A percentile compares a stretch with the other conserved stretches of the same genome.
Conservation (phyloP, 192 early-diverging fungal species). For the Coemansia sp. region DNA sequence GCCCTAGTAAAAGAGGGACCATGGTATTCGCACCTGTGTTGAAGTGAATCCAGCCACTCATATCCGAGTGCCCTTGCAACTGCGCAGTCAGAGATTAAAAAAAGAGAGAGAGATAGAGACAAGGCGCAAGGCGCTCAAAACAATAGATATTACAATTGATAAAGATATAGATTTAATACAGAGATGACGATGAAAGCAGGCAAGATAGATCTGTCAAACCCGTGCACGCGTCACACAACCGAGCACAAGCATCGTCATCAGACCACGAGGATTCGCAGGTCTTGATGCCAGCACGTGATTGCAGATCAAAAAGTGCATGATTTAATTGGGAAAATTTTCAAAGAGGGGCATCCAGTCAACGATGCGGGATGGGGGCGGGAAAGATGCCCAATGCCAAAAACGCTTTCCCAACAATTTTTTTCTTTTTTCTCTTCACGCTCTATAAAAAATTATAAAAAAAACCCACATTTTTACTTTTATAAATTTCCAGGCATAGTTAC, state of each 20-base stretch:
- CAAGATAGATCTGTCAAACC: not conserved
- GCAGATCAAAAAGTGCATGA: constrained; percentile 6
- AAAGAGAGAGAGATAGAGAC: not conserved
- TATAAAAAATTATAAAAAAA: constrained; percentile 42
- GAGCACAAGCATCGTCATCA: not conserved
- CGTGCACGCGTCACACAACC: not conserved
- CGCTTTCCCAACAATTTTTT: not conserved
- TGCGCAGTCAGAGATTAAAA: not conserved
- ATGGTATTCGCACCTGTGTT: constrained; percentile 20
- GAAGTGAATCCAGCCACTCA: constrained; percentile 18
- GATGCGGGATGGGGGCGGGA: not conserved
- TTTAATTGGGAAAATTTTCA: constrained; percentile 1
- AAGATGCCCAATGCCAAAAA: not conserved
- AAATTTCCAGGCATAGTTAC: constrained; percentile 44
- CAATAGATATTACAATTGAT: not conserved
- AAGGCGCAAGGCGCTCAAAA: not conserved
- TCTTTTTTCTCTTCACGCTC: constrained; percentile 23
- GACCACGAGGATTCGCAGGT: not conserved
- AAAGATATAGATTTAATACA: not conserved
- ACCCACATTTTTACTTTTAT: constrained; percentile 28
- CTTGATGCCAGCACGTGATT: constrained; percentile 12
- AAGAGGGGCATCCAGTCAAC: not conserved
- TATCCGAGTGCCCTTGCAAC: not conserved
- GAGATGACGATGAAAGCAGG: not conserved
- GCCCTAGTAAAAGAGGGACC: constrained; percentile 61